Percentiles rank a stretch among this genome's conserved stretches.
Evolutionary conservation across 2,329 filamentous ascomycete genomes (phyloP).

Genomic region (Diaporthe helianthi): DNA sequence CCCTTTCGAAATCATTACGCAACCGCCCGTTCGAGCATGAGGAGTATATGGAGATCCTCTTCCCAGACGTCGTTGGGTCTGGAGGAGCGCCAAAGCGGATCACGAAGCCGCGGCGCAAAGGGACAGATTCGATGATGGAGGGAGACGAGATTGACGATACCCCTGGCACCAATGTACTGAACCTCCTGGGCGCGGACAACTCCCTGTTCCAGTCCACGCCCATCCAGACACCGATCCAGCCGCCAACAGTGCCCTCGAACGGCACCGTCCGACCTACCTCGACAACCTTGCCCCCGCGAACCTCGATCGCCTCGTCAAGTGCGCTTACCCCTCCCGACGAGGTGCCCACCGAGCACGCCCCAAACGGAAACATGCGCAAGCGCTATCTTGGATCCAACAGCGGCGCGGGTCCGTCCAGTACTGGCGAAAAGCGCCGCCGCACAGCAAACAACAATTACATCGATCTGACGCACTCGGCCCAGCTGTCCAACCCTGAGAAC

Average conservation of each 20-base stretch:
- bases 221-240: conserved; percentile 36
- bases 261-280: conserved; percentile 41
- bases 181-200: conserved; percentile 45
- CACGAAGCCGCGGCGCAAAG: conserved; percentile 60
- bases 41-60: conserved; percentile 66
- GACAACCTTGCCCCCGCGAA: conserved; percentile 48
- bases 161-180: conserved; percentile 55
- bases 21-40: conserved; percentile 67
- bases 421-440: conserved; percentile 45
- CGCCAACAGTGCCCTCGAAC: conserved; percentile 35
- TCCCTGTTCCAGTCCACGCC: conserved; percentile 42
- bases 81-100: conserved; percentile 66
- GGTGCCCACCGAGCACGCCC: conserved; percentile 40
- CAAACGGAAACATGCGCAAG: conserved; percentile 49
- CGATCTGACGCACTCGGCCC: conserved; percentile 34
- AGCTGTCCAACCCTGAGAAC: conserved; percentile 28
- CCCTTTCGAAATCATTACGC: conserved; percentile 62
- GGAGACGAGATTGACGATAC: conserved; percentile 56
- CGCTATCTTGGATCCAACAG: conserved; percentile 42
- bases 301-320: conserved; percentile 49
- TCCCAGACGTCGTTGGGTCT: conserved; percentile 66
- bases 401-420: conserved; percentile 24
- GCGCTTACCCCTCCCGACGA: conserved; percentile 65
- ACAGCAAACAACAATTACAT: conserved; percentile 37
- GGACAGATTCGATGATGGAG: conserved; percentile 52